Percentiles rank a stretch among this genome's conserved stretches.
Evolutionary conservation across 2,329 filamentous ascomycete species (phyloP).

Genomic region (Hypoxylon sp.): DNA sequence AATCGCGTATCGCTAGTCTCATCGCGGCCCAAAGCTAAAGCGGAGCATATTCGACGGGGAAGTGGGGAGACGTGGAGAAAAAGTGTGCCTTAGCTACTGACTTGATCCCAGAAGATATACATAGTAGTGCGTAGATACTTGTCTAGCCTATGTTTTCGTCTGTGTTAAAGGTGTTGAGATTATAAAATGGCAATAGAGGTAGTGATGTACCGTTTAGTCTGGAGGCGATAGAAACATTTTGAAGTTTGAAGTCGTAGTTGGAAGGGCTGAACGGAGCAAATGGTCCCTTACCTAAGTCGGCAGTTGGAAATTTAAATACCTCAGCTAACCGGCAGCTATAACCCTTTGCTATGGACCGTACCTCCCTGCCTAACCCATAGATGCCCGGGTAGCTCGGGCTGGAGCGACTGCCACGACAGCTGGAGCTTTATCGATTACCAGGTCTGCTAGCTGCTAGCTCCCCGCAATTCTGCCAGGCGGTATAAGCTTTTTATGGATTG

Average conservation of each 20-base stretch:
- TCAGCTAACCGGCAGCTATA: constrained; percentile 1
- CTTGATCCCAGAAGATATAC: constrained; percentile 7
- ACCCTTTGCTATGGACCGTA: not conserved
- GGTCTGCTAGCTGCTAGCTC: constrained; percentile 3
- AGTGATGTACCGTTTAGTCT: not conserved
- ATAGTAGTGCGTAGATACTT: not conserved
- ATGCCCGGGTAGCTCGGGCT: not conserved
- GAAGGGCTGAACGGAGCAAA: constrained; percentile 31
- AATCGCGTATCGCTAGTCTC: constrained; percentile 22
- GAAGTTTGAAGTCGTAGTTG: not conserved
- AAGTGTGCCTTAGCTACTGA: no score
- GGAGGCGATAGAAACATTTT: not conserved
- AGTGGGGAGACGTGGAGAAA: no score
- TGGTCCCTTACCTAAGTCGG: constrained; percentile 22
- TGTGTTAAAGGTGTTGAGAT: not conserved
- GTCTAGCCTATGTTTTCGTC: not conserved
- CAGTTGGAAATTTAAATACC: constrained; percentile 1
- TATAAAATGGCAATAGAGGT: not conserved
- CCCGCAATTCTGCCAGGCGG: constrained; percentile 41
- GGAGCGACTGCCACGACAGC: constrained; percentile 11
- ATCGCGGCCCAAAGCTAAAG: constrained; percentile 11
- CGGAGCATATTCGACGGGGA: constrained; percentile 23
- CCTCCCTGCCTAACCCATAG: no score
- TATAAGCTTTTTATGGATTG: constrained; percentile 16
- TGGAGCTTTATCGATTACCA: not conserved